phyloP scores from a whole-genome alignment of 2,329 filamentous ascomycete species.

The Trichoderma sp. region DNA sequence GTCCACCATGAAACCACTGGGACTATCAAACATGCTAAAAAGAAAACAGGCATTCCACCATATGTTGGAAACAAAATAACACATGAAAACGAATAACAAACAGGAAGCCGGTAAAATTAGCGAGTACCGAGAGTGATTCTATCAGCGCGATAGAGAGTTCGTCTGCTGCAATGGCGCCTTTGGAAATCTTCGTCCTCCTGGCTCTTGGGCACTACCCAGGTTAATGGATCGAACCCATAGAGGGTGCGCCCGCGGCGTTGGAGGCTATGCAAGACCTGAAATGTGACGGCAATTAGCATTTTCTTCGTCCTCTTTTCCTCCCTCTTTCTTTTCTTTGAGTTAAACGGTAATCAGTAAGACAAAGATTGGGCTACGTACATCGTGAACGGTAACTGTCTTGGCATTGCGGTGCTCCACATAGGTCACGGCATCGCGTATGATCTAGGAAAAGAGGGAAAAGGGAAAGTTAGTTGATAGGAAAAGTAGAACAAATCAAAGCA shows the following conservation, averaged over 20 bases:
- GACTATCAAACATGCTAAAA: not conserved
- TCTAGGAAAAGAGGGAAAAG: slow-evolving; percentile 42
- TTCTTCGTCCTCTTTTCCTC: not conserved
- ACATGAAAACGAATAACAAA: not conserved
- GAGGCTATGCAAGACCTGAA: slow-evolving; percentile 52
- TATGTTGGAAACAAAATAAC: not conserved
- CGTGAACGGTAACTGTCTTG: slow-evolving; percentile 66
- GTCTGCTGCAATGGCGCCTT: not conserved
- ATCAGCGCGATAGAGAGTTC: not conserved
- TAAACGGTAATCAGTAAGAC: not conserved
- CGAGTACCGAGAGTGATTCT: not conserved
- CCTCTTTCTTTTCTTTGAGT: not conserved
- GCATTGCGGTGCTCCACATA: slow-evolving; percentile 58
- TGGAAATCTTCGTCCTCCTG: not conserved
- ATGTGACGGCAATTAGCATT: not conserved
- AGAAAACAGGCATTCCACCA: not conserved
- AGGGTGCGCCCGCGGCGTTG: slow-evolving; percentile 55
- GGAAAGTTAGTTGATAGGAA: not conserved
- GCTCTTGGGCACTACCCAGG: slow-evolving; percentile 28
- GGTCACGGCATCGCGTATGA: slow-evolving; percentile 53
- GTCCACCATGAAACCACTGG: not conserved
- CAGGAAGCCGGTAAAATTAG: no score
- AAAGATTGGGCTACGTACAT: slow-evolving; percentile 49
- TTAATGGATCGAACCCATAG: slow-evolving; percentile 60
- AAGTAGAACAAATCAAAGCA: not conserved